Evolutionary conservation across 2,329 filamentous ascomycete species (phyloP).

Genomic region (Colletotrichum sp.): DNA sequence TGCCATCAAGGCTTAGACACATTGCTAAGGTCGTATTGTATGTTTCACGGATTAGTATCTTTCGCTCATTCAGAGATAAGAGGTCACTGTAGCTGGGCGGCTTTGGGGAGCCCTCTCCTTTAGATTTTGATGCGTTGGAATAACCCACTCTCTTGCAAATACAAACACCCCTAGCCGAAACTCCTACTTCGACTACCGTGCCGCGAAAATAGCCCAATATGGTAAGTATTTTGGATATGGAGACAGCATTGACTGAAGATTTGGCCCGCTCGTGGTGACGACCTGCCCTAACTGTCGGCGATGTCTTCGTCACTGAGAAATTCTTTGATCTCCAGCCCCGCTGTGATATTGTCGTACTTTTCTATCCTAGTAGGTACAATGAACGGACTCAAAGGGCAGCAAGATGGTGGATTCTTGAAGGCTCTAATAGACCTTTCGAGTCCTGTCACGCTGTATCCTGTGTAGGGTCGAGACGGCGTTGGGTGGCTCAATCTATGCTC

Average conservation of each 20-base stretch:
- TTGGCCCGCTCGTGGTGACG: not conserved
- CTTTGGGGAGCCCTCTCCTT: not conserved
- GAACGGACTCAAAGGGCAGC: not conserved
- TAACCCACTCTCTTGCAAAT: not conserved
- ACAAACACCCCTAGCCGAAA: not conserved
- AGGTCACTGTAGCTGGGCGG: not conserved
- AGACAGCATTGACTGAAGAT: too few relatives aligned
- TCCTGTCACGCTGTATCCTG: not conserved
- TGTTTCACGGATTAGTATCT: not conserved
- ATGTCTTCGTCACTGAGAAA: not conserved
- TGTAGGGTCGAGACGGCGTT: not conserved
- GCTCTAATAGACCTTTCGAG: not conserved
- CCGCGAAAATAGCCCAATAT: not conserved
- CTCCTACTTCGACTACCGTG: not conserved
- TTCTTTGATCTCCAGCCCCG: not conserved
- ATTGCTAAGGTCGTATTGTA: not conserved
- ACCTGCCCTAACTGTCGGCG: not conserved
- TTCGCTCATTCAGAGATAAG: not conserved
- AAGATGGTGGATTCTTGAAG: not conserved
- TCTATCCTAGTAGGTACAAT: not conserved
- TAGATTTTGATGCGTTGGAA: not conserved
- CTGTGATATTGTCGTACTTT: not conserved
- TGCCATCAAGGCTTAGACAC: not conserved
- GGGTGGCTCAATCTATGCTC: not conserved
- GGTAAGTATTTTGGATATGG: too few relatives aligned